Evolutionary conservation across 176 grass and related monocot genomes (phyloP).

Genomic region (Zoysia japonica): DNA sequence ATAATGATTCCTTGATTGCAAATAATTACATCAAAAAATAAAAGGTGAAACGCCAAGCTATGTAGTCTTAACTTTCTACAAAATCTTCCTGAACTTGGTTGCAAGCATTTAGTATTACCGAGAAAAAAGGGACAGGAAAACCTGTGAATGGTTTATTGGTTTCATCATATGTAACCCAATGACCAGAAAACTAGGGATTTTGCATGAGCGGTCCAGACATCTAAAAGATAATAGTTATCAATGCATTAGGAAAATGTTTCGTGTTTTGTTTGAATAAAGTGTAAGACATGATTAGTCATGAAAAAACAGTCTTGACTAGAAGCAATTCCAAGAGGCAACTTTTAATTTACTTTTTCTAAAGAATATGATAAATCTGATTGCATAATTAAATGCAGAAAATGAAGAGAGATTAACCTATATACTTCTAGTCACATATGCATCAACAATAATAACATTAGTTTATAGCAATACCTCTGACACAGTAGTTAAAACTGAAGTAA

Average conservation of each 20-base stretch:
- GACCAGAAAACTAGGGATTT: background rate
- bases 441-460: constrained; percentile 1
- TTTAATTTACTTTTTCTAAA: constrained; percentile 11
- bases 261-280: constrained; percentile 25
- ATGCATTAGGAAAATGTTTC: background rate
- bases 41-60: constrained; percentile 23
- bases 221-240: background rate
- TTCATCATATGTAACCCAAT: background rate
- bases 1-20: constrained; percentile 23
- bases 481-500: constrained; percentile 75
- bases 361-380: background rate
- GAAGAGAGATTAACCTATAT: background rate
- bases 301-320: background rate
- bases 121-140: background rate
- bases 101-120: constrained; percentile 21
- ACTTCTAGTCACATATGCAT: constrained; percentile 13
- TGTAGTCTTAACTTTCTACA: background rate
- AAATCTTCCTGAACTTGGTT: background rate
- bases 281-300: constrained; percentile 3
- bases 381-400: background rate
- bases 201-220: background rate
- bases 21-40: background rate
- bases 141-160: constrained; percentile 9
- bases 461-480: constrained; percentile 69
- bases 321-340: background rate